Percentiles rank a stretch among this genome's conserved stretches.
Conservation (phyloP, 148 eudicot genomes). For the Drosera capensis region DNA sequence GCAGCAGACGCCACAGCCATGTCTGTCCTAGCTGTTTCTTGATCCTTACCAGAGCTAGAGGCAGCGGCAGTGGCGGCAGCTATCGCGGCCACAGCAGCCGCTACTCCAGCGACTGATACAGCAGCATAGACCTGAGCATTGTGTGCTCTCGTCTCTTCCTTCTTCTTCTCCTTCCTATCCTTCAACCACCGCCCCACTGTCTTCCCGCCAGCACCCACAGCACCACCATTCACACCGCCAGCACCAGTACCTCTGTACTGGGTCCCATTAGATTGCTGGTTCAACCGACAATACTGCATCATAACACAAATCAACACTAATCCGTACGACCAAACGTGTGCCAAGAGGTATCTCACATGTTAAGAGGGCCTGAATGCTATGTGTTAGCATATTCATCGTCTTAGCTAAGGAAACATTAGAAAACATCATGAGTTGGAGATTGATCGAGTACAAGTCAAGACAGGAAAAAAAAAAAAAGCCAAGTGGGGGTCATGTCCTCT, state of each 20-base stretch:
- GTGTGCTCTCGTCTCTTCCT: slow-evolving; percentile 73
- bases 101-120: slow-evolving; percentile 84
- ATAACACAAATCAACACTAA: not conserved
- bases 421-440: too few relatives aligned
- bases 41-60: slow-evolving; percentile 51
- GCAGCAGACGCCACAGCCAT: slow-evolving; percentile 97
- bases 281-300: slow-evolving; percentile 52
- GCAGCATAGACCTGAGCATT: slow-evolving; percentile 94
- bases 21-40: slow-evolving; percentile 55
- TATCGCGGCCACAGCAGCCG: slow-evolving; percentile 90
- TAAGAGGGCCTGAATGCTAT: too few relatives aligned
- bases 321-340: not conserved
- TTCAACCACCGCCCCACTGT: slow-evolving; percentile 95
- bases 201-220: slow-evolving; percentile 49
- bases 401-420: too few relatives aligned
- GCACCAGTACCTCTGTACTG: slow-evolving; percentile 34
- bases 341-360: too few relatives aligned
- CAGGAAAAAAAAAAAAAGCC: not conserved
- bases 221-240: slow-evolving; percentile 9
- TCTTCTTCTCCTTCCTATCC: slow-evolving; percentile 80
- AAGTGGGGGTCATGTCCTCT: not conserved
- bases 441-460: too few relatives aligned
- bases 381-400: too few relatives aligned
- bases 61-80: slow-evolving; percentile 84
- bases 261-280: slow-evolving; percentile 23